Base-by-base conservation (phyloP, 768 basidiomycete species). In the Mycena venus region DNA sequence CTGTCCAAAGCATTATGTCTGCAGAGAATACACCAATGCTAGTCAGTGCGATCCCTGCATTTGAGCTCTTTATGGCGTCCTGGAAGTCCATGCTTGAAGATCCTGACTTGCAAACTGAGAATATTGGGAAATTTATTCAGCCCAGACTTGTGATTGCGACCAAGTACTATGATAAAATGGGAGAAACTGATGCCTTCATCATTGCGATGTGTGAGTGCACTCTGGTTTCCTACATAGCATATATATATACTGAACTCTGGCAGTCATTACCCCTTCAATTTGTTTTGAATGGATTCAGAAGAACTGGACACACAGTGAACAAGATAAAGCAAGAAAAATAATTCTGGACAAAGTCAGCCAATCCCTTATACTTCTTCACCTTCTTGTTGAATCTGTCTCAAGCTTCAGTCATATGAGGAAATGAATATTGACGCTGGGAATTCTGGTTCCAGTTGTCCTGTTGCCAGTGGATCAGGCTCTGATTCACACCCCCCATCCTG, bases 381-480 rank as follows among this genome's bases (percentile, higher is more conserved):
- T 19, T 10, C 44, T 49, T 17, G 49, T 63, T 12, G 4, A 14
- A 44, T 29, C 7, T 21, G 8, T 64, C 15, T 5, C 6, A 47
- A 64, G 64, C 64, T 66, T 66, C 64, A 32, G 53, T 66, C n/a
- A n/a, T 64, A 64, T 12, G 15, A 49, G 29, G 62, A 47, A 44
- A 25, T 49, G 27, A 32, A 49, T 31, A 21, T 6, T 44, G 61
- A 44, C 25, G 9, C 11, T 40, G 40, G 25, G 6, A 40, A 29
- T 5, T 64, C 62, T 49, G 27, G 36, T 21, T 47, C 62, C 29
- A 42, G 36, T 25, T 61, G n/a, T n/a, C n/a, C n/a, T n/a, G n/a
- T n/a, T n/a, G n/a, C n/a, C n/a, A n/a, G n/a, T n/a, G n/a, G n/a
- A n/a, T n/a, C n/a, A n/a, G n/a, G n/a, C n/a, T n/a, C n/a, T n/a